Percentiles rank a stretch among this genome's conserved stretches.
Evolutionary conservation across 2,329 filamentous ascomycete genomes (phyloP).

Genomic region (Colletotrichum aenigma): DNA sequence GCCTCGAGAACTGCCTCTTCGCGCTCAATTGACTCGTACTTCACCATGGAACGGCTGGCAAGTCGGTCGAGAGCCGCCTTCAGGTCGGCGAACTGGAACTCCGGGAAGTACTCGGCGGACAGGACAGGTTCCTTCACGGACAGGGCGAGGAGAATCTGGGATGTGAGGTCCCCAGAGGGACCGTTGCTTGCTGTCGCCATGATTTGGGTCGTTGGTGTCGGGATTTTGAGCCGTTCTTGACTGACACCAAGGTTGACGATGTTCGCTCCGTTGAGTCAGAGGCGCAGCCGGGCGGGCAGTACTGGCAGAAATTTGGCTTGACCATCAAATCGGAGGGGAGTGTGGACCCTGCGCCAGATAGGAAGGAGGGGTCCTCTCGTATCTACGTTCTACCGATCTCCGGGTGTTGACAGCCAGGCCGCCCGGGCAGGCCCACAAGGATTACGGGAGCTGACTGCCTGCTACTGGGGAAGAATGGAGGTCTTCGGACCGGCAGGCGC

Average conservation of each 20-base stretch:
- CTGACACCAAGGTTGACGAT: slow-evolving; percentile 1
- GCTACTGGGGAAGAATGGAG: background rate
- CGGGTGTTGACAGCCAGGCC: background rate
- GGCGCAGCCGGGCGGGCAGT: slow-evolving; percentile 16
- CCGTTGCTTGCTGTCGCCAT: slow-evolving; percentile 47
- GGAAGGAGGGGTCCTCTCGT: slow-evolving; percentile 18
- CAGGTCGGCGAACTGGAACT: slow-evolving; percentile 68
- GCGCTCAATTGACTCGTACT: slow-evolving; percentile 81
- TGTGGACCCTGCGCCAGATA: slow-evolving; percentile 12
- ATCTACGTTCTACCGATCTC: slow-evolving; percentile 9
- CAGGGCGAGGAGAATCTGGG: slow-evolving; percentile 69
- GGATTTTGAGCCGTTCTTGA: background rate
- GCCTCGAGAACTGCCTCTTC: slow-evolving; percentile 79
- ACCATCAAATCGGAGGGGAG: slow-evolving; percentile 15
- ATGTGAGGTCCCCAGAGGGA: slow-evolving; percentile 61
- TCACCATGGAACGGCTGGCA: slow-evolving; percentile 82
- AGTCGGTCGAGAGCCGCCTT: slow-evolving; percentile 91
- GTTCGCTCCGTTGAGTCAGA: slow-evolving; percentile 19
- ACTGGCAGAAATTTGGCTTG: slow-evolving; percentile 17
- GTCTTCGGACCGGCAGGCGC: background rate
- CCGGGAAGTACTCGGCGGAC: slow-evolving; percentile 73
- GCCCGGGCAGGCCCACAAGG: background rate
- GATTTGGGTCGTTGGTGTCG: slow-evolving; percentile 19
- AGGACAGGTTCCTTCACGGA: slow-evolving; percentile 67
- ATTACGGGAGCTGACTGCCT: background rate